phyloP scores from a whole-genome alignment of 108 stramenopile genomes.

The Skeletonema costatum region DNA sequence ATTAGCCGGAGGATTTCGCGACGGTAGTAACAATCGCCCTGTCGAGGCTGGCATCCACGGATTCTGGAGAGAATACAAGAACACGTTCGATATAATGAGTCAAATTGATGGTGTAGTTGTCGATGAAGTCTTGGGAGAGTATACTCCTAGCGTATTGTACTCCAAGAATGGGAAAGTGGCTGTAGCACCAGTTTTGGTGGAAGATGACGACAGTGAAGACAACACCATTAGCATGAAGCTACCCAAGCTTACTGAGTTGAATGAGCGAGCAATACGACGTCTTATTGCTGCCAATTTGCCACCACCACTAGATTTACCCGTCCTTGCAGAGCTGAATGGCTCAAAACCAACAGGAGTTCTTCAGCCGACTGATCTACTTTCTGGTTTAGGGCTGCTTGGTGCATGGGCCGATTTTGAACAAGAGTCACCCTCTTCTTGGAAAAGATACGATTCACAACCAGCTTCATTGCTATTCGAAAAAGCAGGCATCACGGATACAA shows the following conservation, averaged over 20 bases:
- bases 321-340: slow-evolving; percentile 68
- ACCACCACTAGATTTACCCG: slow-evolving; percentile 74
- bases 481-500: slow-evolving; percentile 60
- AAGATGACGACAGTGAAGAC: slow-evolving; percentile 13
- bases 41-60: slow-evolving; percentile 90
- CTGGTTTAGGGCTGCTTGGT: slow-evolving; percentile 66
- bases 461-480: slow-evolving; percentile 69
- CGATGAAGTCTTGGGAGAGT: slow-evolving; percentile 72
- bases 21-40: slow-evolving; percentile 42
- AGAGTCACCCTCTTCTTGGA: slow-evolving; percentile 70
- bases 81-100: slow-evolving; percentile 76
- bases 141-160: slow-evolving; percentile 67
- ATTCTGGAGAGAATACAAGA: slow-evolving; percentile 87
- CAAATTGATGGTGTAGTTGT: slow-evolving; percentile 61
- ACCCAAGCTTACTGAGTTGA: slow-evolving; percentile 9
- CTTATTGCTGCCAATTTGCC: slow-evolving; percentile 61
- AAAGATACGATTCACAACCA: slow-evolving; percentile 67
- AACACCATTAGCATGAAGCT: background rate
- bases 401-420: slow-evolving; percentile 86
- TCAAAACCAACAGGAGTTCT: slow-evolving; percentile 16
- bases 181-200: slow-evolving; percentile 69
- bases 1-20: slow-evolving; percentile 67
- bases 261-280: slow-evolving; percentile 21
- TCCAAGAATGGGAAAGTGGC: slow-evolving; percentile 76
- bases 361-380: slow-evolving; percentile 51